Base-by-base conservation (phyloP, 495 filamentous ascomycete genomes). In the Penicillium odoratum region DNA sequence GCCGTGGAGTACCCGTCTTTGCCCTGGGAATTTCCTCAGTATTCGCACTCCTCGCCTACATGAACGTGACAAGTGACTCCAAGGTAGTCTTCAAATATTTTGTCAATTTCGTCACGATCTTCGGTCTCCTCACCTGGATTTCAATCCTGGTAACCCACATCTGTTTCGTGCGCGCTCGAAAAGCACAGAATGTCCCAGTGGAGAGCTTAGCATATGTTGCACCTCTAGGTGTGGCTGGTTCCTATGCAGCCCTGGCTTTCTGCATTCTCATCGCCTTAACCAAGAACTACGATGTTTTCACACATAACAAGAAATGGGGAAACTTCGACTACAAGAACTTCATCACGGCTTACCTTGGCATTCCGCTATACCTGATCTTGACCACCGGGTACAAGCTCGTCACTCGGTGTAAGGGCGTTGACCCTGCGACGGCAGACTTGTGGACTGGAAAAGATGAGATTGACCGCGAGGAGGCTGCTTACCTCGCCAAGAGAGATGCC, bases 81-180 rank as follows among this genome's bases (percentile, higher is more conserved):
- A 79, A 79, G 53, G 78, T 70, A 0, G 89, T 96, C 3, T 96
- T 96, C 70, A 79, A 74, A 25, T 94, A 93, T 79, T 94, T 97
- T 58, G 87, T 94, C 59, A 91, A 93, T 67, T 78, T 96, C 31
- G 86, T 87, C 33, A 90, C 87, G 34, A 88, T 93, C 62, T 90
- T 91, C 66, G 89, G 89, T 45, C 78, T 92, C 7, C 67, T 96
- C 26, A 92, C 88, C 58, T 92, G 91, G 90, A 86, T 94, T 56
- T 92, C 89, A 0, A 87, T 95, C 53, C 80, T 95, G 1, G 80
- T 93, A 50, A 87, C 88, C 1, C 91, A 96, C 72, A 88, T 96
- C 64, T 87, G 70, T 71, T 96, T 95, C 65, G 80, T 92, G 28
- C 78, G 80, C 0, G 92, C 87, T 0, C 87, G 91, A 55, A 79